Evolutionary conservation across 495 filamentous ascomycete species (phyloP), one percentile per base, ranked within the genome.

Genomic region (Xylaria intraflava): DNA sequence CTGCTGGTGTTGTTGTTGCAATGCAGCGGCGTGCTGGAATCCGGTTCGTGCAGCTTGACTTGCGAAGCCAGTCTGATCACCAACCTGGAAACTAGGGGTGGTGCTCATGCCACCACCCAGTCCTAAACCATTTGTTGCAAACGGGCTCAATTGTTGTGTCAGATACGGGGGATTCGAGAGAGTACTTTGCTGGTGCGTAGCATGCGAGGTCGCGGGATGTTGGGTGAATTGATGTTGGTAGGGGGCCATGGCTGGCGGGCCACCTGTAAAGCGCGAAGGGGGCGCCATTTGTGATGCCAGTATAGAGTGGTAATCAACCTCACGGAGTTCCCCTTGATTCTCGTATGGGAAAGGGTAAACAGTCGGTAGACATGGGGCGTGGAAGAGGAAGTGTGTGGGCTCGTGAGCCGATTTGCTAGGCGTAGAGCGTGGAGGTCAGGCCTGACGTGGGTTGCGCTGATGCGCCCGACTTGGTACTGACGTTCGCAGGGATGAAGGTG

Each of bases 21-120:
- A 75, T 61, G 83, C 78, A 50, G 84, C 87, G 14, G 83, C 88
- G 58, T 89, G 83, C 49, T 85, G 83, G 62, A 95, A 95, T 2
- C 88, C 83, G 78, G 90, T 86, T 64, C 91, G 82, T 33, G 89
- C 90, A 27, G 88, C 90, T 66, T 92, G 88, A 67, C 89, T 91
- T n/a, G 81, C 91, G 35, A 96, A 79, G 1, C 90, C 89, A 2
- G 88, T 87, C 22, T 88, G 88, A 41, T 83, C 85, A 48, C 77
- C 82, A 56, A 84, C 79, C 19, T 69, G 77, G 47, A 85, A 75
- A 43, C 78, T 73, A 41, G 65, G 68, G 20, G 64, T 72, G 51
- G 64, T 72, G 38, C 65, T 66, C 44, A 76, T 69, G 20, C 66
- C 67, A 35, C 73, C 75, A 6, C 74, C 78, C 52, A 88, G 82